Base-by-base conservation (phyloP, 768 basidiomycete species). In the Zangia roseola region DNA sequence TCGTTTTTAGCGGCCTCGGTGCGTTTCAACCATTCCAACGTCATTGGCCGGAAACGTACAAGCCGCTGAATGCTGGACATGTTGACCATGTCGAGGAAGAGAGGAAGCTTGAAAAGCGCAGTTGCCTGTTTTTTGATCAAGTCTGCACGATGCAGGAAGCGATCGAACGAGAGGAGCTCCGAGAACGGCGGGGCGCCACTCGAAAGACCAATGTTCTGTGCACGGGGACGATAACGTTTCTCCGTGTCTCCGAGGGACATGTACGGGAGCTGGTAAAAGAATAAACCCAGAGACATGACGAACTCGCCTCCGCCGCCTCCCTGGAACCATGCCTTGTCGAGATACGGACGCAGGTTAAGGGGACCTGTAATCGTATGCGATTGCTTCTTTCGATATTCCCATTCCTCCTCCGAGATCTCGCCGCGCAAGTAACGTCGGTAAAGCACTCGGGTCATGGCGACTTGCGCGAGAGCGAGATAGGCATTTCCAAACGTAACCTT, bases 401-500 rank as follows among this genome's bases (percentile, higher is more conserved):
- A 83, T 59, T 84, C 82, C 2, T 70, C 71, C 38, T 72, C 60
- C 5, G 63, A 59, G 39, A 84, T 77, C 16, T 78, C 68, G 0
- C 81, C 80, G 7, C 68, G 68, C n/a, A 77, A 54, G 52, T 74
- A 78, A 26, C 67, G 71, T 30, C 72, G 68, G 40, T 76, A 74
- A 10, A 83, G 69, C 12, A 82, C 54, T 0, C 81, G 76, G 6
- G 80, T 70, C 43, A 78, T 63, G 0, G 76, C 81, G 9, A 82
- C 66, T 56, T 84, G 83, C 1, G 69, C 74, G 17, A 83, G 67
- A 2, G 77, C 67, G 3, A 77, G 71, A 30, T 71, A 73, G 6
- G 71, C 78, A 42, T 74, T 73, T 1, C 81, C 81, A 33, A 83
- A 76, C 0, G 81, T 81, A 24, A 82, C 26, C 1, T 60, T 54